phyloP scores from a whole-genome alignment of 768 basidiomycete species.

The Fomitopsis serialis region DNA sequence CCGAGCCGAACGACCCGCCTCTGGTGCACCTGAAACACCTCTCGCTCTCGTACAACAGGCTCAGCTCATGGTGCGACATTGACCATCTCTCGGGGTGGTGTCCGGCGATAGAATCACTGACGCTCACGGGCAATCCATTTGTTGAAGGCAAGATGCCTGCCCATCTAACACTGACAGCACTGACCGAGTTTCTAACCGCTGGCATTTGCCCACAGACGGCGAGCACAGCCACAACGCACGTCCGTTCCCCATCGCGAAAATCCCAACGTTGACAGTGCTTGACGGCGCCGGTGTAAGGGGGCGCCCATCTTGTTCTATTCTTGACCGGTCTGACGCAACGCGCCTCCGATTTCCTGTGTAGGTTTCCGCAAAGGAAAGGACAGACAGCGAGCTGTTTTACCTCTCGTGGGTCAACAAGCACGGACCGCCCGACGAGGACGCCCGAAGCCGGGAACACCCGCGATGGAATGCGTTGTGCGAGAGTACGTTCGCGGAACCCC shows the following conservation, averaged over 20 bases:
- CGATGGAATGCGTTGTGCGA: conserved; percentile 59
- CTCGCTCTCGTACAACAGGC: conserved; percentile 55
- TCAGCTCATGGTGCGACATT: conserved; percentile 56
- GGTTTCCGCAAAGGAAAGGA: conserved; percentile 67
- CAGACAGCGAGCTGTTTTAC: conserved; percentile 83
- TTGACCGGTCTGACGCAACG: too few relatives aligned
- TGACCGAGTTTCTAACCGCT: neutral
- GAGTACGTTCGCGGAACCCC: conserved; percentile 24
- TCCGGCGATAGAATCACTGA: conserved; percentile 57
- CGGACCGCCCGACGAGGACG: conserved; percentile 37
- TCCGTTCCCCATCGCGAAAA: conserved; percentile 59
- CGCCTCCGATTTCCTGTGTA: conserved; percentile 22
- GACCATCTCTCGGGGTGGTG: conserved; percentile 67
- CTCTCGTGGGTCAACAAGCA: conserved; percentile 56
- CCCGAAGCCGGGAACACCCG: conserved; percentile 47
- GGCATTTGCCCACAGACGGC: conserved; percentile 25
- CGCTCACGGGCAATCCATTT: conserved; percentile 61
- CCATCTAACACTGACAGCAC: neutral
- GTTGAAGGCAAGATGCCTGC: conserved; percentile 37
- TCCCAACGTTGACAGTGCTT: conserved; percentile 55
- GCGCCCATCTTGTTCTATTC: neutral
- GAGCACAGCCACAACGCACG: conserved; percentile 30
- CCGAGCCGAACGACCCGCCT: neutral
- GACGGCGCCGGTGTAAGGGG: conserved; percentile 60
- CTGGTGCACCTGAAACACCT: conserved; percentile 47